Conservation (phyloP, 192 early-diverging fungal species). For the Podochytrium sp. region DNA sequence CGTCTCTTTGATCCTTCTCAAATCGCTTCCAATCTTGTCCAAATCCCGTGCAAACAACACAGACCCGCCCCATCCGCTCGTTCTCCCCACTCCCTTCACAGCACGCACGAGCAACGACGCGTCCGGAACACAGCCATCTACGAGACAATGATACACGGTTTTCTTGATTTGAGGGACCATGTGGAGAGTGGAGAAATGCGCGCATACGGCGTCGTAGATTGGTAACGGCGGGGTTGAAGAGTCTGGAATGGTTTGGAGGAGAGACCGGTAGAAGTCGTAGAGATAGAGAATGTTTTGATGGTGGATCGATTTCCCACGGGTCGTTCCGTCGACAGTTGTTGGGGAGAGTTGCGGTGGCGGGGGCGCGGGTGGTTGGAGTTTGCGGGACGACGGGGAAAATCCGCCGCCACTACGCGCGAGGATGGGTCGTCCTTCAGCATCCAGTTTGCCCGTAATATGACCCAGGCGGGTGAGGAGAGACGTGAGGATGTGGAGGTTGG, state of each 20-base stretch:
- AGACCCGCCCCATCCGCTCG: neutral
- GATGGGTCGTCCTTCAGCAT: slow-evolving; percentile 17
- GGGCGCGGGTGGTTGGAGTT: neutral
- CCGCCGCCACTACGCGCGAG: slow-evolving; percentile 9
- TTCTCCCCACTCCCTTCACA: slow-evolving; percentile 5
- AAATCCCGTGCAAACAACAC: neutral
- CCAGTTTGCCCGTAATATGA: slow-evolving; percentile 11
- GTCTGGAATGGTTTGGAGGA: neutral
- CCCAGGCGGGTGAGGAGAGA: slow-evolving; percentile 6
- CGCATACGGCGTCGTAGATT: slow-evolving; percentile 23
- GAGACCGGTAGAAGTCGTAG: slow-evolving; percentile 2
- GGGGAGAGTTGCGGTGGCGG: neutral
- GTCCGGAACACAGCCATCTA: slow-evolving; percentile 13
- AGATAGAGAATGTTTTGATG: neutral
- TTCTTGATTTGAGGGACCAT: neutral
- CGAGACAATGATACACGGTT: neutral
- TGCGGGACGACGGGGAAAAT: neutral
- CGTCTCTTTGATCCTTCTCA: neutral
- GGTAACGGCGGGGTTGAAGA: neutral
- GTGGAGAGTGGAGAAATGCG: slow-evolving; percentile 8
- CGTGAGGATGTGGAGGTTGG: slow-evolving; percentile 25
- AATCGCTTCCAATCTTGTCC: neutral
- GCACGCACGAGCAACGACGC: slow-evolving; percentile 5
- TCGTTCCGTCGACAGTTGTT: neutral
- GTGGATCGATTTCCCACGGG: neutral